Percentiles rank a stretch among this genome's conserved stretches.
Conservation (phyloP, 2,329 filamentous ascomycete species). For the Fusarium sp. region DNA sequence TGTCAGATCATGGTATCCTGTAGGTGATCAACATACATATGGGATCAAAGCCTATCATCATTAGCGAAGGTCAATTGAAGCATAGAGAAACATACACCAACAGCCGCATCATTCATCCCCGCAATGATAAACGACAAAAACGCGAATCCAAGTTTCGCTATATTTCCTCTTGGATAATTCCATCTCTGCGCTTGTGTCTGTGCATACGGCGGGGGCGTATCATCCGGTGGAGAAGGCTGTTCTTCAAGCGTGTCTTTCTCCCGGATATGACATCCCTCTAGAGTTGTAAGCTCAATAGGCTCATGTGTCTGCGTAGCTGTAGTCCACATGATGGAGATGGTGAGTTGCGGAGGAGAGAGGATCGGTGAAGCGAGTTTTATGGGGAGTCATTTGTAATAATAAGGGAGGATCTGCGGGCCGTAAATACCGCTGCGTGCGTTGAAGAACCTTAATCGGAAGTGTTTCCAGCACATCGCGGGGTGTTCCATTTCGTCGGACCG, state of each 20-base stretch:
- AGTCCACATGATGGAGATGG: constrained; percentile 21
- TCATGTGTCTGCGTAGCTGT: constrained; percentile 23
- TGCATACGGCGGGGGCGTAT: constrained; percentile 47
- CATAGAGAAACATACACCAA: constrained; percentile 61
- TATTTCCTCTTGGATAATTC: constrained; percentile 55
- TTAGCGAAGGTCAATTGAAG: neutral
- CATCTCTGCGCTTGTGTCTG: constrained; percentile 51
- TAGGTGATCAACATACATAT: constrained; percentile 19
- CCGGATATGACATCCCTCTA: neutral
- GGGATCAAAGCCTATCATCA: constrained; percentile 42
- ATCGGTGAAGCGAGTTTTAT: neutral
- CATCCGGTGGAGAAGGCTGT: constrained; percentile 3
- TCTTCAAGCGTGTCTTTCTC: constrained; percentile 22
- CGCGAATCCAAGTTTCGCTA: constrained; percentile 55
- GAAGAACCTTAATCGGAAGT: neutral
- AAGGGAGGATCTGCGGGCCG: neutral
- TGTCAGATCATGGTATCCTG: neutral
- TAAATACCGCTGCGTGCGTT: constrained; percentile 5
- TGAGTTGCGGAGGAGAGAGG: no score
- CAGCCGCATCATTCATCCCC: constrained; percentile 73
- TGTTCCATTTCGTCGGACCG: neutral
- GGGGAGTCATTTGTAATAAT: neutral
- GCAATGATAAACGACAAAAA: constrained; percentile 72
- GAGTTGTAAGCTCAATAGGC: constrained; percentile 22
- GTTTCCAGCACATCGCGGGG: neutral